Percentiles rank a stretch among this genome's conserved stretches.
These are phyloP conservation scores for Lepidium aucheri DNA, from an alignment of 345 rosid genomes.

Conservation along the genomic window DNA sequence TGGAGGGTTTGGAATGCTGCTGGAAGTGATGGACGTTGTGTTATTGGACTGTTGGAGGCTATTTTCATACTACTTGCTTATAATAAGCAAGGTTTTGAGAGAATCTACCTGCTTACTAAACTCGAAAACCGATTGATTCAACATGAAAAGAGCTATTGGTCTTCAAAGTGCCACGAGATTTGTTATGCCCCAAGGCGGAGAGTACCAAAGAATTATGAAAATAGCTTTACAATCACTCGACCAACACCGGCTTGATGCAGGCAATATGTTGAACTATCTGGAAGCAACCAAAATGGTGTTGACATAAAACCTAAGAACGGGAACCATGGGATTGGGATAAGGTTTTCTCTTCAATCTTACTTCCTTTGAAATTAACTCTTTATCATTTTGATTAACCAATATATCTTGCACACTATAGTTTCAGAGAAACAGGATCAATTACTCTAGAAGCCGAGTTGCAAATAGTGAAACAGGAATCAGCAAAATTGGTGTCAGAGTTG, in stretches of 20 bases:
- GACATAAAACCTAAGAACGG: background rate
- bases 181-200: slow-evolving; percentile 49
- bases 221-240: background rate
- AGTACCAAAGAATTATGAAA: slow-evolving; percentile 12
- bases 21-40: slow-evolving; percentile 80
- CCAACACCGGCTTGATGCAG: background rate
- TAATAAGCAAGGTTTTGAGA: slow-evolving; percentile 82
- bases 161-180: slow-evolving; percentile 44
- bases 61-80: slow-evolving; percentile 81
- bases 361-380: background rate
- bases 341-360: background rate
- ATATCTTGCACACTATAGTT: no score
- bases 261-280: background rate
- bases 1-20: slow-evolving; percentile 89
- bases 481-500: no score
- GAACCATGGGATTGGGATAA: slow-evolving; percentile 1
- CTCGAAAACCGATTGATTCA: slow-evolving; percentile 39
- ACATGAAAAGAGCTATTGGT: slow-evolving; percentile 52
- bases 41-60: slow-evolving; percentile 77
- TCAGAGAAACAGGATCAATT: no score
- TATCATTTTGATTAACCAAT: background rate
- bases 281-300: background rate
- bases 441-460: no score
- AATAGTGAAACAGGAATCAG: no score
- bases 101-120: slow-evolving; percentile 46